Evolutionary conservation across 805 yeast genomes (phyloP).

Genomic region (Candida ipomoeae): DNA sequence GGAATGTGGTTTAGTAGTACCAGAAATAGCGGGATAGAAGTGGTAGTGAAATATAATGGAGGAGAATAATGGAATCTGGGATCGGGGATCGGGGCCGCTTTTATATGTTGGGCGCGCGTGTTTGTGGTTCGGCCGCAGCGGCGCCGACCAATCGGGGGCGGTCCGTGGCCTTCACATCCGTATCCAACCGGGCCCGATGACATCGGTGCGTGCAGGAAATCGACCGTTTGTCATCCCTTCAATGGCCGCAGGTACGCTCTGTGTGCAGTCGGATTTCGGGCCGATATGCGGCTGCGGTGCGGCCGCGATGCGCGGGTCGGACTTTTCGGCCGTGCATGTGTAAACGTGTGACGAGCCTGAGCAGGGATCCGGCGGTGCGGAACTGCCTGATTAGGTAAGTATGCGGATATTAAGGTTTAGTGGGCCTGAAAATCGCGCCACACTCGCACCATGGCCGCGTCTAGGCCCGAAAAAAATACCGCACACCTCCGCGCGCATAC

Average conservation of each 20-base stretch:
- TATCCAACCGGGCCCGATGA: too few relatives aligned
- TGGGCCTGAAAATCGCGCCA: too few relatives aligned
- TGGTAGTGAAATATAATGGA: background rate
- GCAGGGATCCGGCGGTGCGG: too few relatives aligned
- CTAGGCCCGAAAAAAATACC: too few relatives aligned
- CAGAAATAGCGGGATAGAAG: background rate
- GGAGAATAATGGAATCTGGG: background rate
- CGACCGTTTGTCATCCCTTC: background rate
- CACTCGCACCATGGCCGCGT: too few relatives aligned
- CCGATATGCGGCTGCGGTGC: too few relatives aligned
- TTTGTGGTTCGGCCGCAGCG: background rate
- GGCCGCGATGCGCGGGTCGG: too few relatives aligned
- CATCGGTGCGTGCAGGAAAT: background rate
- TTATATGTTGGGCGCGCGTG: background rate
- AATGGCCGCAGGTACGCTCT: background rate
- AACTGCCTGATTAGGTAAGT: too few relatives aligned
- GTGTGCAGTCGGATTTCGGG: background rate
- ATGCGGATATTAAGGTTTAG: too few relatives aligned
- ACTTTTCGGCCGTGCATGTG: too few relatives aligned
- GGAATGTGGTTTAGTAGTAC: background rate
- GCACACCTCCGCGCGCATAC: too few relatives aligned
- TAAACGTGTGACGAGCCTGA: too few relatives aligned
- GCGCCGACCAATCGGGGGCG: slow-evolving; percentile 2
- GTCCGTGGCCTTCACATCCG: background rate
- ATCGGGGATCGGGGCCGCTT: slow-evolving; percentile 1